Evolutionary conservation across 768 basidiomycete species (phyloP).

Genomic region (Agaricus subrufescens): DNA sequence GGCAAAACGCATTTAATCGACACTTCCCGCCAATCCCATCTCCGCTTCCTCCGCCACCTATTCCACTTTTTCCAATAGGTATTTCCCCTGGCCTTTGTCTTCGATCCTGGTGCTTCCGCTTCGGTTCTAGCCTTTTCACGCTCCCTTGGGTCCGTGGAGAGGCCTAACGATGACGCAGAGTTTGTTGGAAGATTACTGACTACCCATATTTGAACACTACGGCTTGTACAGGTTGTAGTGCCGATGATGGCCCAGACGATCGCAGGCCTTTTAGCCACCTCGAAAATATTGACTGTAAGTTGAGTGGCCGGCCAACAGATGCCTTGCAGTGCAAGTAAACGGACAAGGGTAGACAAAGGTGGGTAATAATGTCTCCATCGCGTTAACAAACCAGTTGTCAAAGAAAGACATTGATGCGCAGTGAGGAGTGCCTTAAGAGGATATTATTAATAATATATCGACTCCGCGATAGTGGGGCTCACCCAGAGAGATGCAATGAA

Average conservation of each 20-base stretch:
- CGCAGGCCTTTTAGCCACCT: conserved; percentile 67
- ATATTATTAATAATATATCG: conserved; percentile 1
- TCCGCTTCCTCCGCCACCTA: conserved; percentile 35
- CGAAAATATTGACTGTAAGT: conserved; percentile 72
- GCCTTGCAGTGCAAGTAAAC: conserved; percentile 87
- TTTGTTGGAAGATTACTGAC: conserved; percentile 73
- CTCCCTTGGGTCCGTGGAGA: background rate
- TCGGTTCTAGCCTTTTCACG: conserved; percentile 6
- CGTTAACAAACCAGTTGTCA: conserved; percentile 85
- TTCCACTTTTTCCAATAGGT: conserved; percentile 24
- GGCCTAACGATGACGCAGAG: conserved; percentile 4
- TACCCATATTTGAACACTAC: conserved; percentile 92
- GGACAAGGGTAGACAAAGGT: conserved; percentile 81
- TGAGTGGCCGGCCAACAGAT: conserved; percentile 97
- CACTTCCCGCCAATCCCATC: conserved; percentile 80
- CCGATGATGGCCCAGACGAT: conserved; percentile 88
- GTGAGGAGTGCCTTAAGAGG: conserved; percentile 69
- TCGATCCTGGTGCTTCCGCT: background rate
- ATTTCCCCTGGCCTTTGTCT: conserved; percentile 4
- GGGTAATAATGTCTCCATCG: conserved; percentile 93
- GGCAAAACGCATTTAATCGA: conserved; percentile 67
- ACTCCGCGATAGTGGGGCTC: conserved; percentile 15
- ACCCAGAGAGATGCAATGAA: conserved; percentile 73
- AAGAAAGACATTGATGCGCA: conserved; percentile 81
- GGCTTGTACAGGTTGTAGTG: conserved; percentile 79